Conservation (phyloP, 2,329 filamentous ascomycete species). For the Pseudovirgaria hyperparasitica region DNA sequence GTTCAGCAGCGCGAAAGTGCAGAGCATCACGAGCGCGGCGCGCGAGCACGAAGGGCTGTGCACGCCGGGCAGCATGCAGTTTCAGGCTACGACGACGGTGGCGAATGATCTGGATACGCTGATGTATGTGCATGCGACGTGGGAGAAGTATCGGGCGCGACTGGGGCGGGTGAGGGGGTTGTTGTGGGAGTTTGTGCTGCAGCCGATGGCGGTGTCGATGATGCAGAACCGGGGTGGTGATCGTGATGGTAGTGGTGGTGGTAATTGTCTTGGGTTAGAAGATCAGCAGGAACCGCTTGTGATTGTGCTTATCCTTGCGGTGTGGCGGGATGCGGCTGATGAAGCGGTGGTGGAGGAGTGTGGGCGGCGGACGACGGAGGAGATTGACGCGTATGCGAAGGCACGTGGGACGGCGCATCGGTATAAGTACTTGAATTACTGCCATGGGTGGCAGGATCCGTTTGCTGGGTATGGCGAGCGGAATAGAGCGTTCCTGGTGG, state of each 20-base stretch:
- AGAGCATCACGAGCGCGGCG: conserved; percentile 18
- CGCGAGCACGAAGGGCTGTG: conserved; percentile 21
- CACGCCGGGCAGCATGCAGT: conserved; percentile 18
- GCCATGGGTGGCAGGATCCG: conserved; percentile 23
- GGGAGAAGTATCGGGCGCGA: conserved; percentile 16
- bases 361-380: conserved; percentile 14
- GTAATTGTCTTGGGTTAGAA: conserved; percentile 15
- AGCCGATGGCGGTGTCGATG: conserved; percentile 17
- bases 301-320: conserved; percentile 20
- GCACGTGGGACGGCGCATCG: conserved; percentile 8
- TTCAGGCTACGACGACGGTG: conserved; percentile 23
- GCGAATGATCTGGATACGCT: conserved; percentile 21
- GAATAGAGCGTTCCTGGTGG: conserved; percentile 13
- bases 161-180: conserved; percentile 13
- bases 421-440: conserved; percentile 23
- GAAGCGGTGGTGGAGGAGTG: conserved; percentile 16
- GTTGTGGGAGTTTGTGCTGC: conserved; percentile 21
- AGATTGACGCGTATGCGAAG: conserved; percentile 19
- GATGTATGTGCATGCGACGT: conserved; percentile 12
- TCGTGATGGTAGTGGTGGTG: conserved; percentile 13
- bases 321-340: conserved; percentile 16
- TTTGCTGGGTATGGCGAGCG: conserved; percentile 19
- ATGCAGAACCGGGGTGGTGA: too few relatives aligned
- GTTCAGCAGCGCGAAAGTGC: conserved; percentile 22
- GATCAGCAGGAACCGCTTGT: conserved; percentile 16